Percentiles rank a stretch among this genome's conserved stretches.
phyloP scores from a whole-genome alignment of 139 green algal genomes.

The Nannochloris sp. region DNA sequence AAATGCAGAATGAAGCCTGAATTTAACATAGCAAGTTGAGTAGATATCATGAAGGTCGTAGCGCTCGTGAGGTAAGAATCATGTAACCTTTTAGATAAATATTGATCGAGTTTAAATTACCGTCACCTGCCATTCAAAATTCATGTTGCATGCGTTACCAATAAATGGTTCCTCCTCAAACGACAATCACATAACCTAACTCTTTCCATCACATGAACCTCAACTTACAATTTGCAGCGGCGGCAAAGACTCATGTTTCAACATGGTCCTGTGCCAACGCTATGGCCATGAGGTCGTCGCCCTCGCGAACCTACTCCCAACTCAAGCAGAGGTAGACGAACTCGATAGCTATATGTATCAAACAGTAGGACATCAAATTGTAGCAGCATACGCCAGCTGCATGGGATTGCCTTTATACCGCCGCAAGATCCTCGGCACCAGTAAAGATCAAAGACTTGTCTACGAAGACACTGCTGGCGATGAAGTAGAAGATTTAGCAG shows the following conservation, averaged over 20 bases:
- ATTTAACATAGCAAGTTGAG: too few species aligned
- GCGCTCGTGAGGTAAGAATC: conserved; percentile 22
- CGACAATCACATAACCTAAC: background rate
- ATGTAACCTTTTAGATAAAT: too few species aligned
- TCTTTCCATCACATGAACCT: background rate
- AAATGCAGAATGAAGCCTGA: too few species aligned
- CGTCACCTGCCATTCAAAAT: too few species aligned
- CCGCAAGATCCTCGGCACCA: conserved; percentile 51
- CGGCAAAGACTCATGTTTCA: conserved; percentile 74
- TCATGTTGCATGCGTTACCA: background rate
- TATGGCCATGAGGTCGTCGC: conserved; percentile 61
- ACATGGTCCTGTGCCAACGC: conserved; percentile 40
- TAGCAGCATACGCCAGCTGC: conserved; percentile 72
- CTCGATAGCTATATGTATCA: conserved; percentile 95
- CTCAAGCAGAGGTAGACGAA: conserved; percentile 52
- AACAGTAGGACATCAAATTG: conserved; percentile 85
- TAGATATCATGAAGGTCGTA: conserved; percentile 25
- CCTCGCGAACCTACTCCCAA: conserved; percentile 70
- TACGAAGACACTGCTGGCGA: conserved; percentile 67
- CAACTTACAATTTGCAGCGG: conserved; percentile 35
- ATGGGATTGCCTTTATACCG: conserved; percentile 81
- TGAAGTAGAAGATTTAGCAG: conserved; percentile 89
- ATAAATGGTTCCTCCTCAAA: too few species aligned
- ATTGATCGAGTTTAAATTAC: too few species aligned
- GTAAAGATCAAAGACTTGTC: conserved; percentile 43